Base-by-base conservation (phyloP, 768 basidiomycete species). In the Boletales sp. region DNA sequence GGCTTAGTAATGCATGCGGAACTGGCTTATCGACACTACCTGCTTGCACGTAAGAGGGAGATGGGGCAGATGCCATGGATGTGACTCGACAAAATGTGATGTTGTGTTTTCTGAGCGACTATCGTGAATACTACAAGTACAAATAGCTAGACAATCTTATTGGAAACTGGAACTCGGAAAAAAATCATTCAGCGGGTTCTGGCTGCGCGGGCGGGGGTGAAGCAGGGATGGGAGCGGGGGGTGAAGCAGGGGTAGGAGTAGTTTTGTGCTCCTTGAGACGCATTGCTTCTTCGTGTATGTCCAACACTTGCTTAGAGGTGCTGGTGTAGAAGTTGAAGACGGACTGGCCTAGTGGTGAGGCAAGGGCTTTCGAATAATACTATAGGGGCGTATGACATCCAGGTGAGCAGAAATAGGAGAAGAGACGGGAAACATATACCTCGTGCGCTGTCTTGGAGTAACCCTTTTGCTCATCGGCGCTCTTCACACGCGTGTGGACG, bases 221-320 rank as follows among this genome's bases (percentile, higher is more conserved):
- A 8, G 54, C 50, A 0, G 51, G 8, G 12, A 46, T 28, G 8
- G 54, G 41, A 13, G 57, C 43, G 34, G 59, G 46, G 3, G 53
- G 44, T 17, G 60, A 49, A 2, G 65, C 13, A 8, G 57, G 30
- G 6, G 60, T 41, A 11, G 60, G 21, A 0, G 51, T 44, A 3
- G 65, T 49, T 61, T 87, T 84, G 57, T 87, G 78, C 48, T 74
- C 78, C 25, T 84, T 82, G 60, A 97, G 90, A 30, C 94, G 82
- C 52, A 76, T 74, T 2, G 94, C 94, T 70, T 97, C 94, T 62
- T 94, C 90, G 63, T 96, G 94, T 42, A 97, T 94, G 63, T 97
- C 94, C 17, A 79, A 61, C 25, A 91, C 84, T 68, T 94, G 90
- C 73, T 96, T 97, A 17, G 84, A 77, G 8, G 92, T 94, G 39